Conservation (phyloP, 257 asterid genomes). For the Solanum microdontum region DNA sequence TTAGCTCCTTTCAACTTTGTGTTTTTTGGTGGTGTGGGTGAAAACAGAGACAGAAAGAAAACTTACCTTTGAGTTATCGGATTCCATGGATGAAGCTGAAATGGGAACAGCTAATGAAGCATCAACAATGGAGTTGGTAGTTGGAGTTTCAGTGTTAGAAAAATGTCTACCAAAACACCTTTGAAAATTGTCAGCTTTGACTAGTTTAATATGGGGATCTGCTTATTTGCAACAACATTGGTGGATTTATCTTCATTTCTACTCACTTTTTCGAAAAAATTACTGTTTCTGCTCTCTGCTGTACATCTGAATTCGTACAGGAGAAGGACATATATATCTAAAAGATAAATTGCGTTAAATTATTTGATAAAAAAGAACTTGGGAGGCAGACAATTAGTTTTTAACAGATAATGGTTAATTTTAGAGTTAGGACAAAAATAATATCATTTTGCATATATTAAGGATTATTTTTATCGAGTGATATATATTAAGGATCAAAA, state of each 20-base stretch:
- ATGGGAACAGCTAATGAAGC: neutral
- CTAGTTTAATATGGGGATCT: neutral
- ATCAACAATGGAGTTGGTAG: neutral
- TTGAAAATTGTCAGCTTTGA: neutral
- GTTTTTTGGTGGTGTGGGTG: neutral
- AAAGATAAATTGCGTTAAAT: neutral
- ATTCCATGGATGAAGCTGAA: neutral
- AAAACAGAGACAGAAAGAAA: neutral
- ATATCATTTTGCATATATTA: no score
- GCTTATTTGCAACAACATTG: neutral
- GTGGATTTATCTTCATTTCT: neutral
- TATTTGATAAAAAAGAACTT: neutral
- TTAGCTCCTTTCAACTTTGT: neutral
- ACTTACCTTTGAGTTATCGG: neutral
- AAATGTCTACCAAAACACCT: neutral
- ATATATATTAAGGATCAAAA: no score
- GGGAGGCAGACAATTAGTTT: no score
- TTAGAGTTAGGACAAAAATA: no score
- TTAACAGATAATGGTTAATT: no score
- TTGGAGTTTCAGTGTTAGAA: neutral
- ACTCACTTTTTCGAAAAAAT: neutral
- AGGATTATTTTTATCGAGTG: no score
- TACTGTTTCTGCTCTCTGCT: neutral
- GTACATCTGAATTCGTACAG: neutral
- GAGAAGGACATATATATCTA: neutral